These are phyloP conservation scores for Dactylellina leptospora DNA, from an alignment of 2,329 filamentous ascomycete genomes.

Conservation along the genomic window DNA sequence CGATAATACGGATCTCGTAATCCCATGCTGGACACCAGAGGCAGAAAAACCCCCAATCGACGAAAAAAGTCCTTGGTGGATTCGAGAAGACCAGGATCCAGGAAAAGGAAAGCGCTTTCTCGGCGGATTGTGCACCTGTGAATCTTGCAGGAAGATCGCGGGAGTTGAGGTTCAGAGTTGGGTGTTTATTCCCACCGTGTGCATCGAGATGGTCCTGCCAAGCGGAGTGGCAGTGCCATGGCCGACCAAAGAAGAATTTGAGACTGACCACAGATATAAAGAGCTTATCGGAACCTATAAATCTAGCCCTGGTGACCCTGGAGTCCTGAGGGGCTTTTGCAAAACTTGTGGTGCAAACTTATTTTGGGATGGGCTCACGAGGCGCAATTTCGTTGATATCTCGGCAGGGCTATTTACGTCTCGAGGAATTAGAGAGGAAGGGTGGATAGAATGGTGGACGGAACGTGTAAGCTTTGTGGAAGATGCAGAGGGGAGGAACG, in stretches of 20 bases:
- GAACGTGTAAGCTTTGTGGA: slow-evolving; percentile 69
- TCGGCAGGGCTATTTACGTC: slow-evolving; percentile 69
- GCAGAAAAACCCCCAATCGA: slow-evolving; percentile 28
- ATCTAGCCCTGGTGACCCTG: slow-evolving; percentile 62
- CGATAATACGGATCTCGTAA: slow-evolving; percentile 34
- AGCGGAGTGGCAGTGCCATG: slow-evolving; percentile 16
- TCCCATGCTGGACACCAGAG: slow-evolving; percentile 19
- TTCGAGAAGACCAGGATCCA: not conserved
- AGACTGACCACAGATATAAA: slow-evolving; percentile 60
- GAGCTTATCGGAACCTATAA: slow-evolving; percentile 65
- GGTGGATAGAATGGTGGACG: slow-evolving; percentile 71
- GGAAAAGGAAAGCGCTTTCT: slow-evolving; percentile 21
- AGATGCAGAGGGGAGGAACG: slow-evolving; percentile 60
- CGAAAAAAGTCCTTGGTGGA: slow-evolving; percentile 44
- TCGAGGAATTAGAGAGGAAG: slow-evolving; percentile 67
- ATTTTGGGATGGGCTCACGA: slow-evolving; percentile 69
- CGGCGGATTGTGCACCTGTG: slow-evolving; percentile 66
- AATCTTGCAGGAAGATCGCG: slow-evolving; percentile 68
- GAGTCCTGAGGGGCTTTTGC: slow-evolving; percentile 71
- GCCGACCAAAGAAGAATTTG: slow-evolving; percentile 54
- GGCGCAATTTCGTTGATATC: slow-evolving; percentile 70
- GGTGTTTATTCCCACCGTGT: slow-evolving; percentile 70
- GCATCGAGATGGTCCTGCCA: slow-evolving; percentile 58
- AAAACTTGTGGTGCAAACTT: slow-evolving; percentile 70
- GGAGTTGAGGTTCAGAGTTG: slow-evolving; percentile 73